A percentile compares a stretch with the other conserved stretches of the same genome.
phyloP scores from a whole-genome alignment of 2,329 filamentous ascomycete species.

The Chaetomium sp. region DNA sequence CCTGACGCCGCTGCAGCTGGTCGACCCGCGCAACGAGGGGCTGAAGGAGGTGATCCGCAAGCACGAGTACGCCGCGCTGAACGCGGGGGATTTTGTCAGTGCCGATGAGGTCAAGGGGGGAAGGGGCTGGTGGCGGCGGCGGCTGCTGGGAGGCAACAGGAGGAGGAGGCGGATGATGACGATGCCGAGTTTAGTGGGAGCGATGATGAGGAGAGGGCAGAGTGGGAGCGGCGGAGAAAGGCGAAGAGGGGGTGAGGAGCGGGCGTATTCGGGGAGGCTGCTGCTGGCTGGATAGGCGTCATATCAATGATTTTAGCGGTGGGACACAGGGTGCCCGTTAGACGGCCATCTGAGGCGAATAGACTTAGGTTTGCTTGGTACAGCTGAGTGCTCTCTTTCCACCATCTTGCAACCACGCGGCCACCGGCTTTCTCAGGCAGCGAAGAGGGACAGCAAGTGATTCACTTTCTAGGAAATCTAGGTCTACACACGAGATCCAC shows the following conservation, averaged over 20 bases:
- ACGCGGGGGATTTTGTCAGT: constrained; percentile 59
- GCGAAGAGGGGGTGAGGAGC: constrained; percentile 39
- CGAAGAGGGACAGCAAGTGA: neutral
- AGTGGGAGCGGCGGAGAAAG: constrained; percentile 58
- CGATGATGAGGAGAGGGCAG: constrained; percentile 64
- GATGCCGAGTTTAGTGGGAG: constrained; percentile 65
- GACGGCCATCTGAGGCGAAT: neutral
- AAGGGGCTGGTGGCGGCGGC: constrained; percentile 14
- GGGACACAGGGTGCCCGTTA: neutral
- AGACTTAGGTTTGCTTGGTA: constrained; percentile 11
- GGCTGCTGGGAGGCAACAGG: constrained; percentile 29
- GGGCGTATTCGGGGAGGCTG: neutral
- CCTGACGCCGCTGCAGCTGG: constrained; percentile 70
- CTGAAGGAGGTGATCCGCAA: constrained; percentile 66
- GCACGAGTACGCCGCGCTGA: constrained; percentile 67
- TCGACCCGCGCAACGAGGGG: constrained; percentile 68
- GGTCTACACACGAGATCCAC: neutral
- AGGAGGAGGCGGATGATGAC: constrained; percentile 50
- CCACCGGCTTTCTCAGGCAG: too few species aligned
- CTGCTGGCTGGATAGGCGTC: constrained; percentile 1
- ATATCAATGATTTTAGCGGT: neutral
- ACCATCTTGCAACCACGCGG: neutral
- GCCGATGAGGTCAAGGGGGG: constrained; percentile 38
- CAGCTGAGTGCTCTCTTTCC: neutral
- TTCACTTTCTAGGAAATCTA: neutral